Base-by-base conservation (phyloP, 345 rosid genomes). In the Dipteronia sinensis region DNA sequence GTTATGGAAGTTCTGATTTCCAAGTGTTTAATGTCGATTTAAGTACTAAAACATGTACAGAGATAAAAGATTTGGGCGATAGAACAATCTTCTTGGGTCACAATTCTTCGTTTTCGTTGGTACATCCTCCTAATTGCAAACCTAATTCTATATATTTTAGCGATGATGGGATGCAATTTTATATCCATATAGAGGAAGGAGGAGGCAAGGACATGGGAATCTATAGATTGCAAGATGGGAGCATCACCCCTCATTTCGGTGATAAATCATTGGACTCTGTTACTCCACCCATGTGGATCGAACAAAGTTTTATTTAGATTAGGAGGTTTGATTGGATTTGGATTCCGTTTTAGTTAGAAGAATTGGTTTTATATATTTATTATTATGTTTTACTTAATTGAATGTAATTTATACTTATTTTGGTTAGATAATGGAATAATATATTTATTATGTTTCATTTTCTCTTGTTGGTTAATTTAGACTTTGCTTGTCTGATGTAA, bases 111-210 rank as follows among this genome's bases (percentile, higher is more conserved):
- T 0, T 71, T 34, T 34, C 38, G 6, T 34, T 34, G 38, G 6
- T 6, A 34, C 1, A 0, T 4, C 4, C 3, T 31, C 38, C 38
- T 34, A 34, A 34, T 34, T 34, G 38, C 9, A 49, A 13, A 12
- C 40, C 6, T 55, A 53, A 71, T 55, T 55, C 15, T 55, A 71
- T 53, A 25, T 71, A 53, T 46, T 71, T 71, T 16, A 71, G 25
- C 0, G 73, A 69, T 23, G 61, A 47, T 49, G 12, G 38, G 2
- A 3, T 0, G 11, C 6, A 4, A 15, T 17, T 3, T 40, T n/a
- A 67, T 19, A 2, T 1, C 1, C 1, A 6, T 47, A 11, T 1
- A n/a, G 7, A 6, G 0, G 13, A 11, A 8, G 56, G 20, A 10
- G 71, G 22, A 19, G 72, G 72, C 8, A 5, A 68, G 23, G 58